phyloP scores from a whole-genome alignment of 768 basidiomycete genomes.

The Trametes maxima region DNA sequence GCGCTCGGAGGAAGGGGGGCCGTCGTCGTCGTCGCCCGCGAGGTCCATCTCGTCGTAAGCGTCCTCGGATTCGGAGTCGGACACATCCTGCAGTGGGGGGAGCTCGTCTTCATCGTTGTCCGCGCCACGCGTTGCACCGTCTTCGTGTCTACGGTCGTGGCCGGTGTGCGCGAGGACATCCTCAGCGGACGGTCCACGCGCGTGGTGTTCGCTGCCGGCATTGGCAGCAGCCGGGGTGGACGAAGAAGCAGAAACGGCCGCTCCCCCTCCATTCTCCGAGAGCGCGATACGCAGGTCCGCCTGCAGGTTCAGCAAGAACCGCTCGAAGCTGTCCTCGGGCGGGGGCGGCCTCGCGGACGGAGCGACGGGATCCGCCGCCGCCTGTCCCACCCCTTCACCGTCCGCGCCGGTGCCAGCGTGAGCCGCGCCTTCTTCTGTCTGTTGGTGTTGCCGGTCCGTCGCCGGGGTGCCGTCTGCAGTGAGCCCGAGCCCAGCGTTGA shows the following conservation, averaged over 20 bases:
- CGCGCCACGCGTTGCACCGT: neutral
- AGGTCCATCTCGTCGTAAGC: slow-evolving; percentile 37
- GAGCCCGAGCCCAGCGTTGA: slow-evolving; percentile 66
- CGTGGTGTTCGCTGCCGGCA: neutral
- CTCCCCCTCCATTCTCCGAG: slow-evolving; percentile 37
- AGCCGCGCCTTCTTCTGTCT: neutral
- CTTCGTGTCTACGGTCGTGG: neutral
- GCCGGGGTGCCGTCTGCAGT: slow-evolving; percentile 12
- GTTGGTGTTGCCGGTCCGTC: neutral
- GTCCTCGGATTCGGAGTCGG: slow-evolving; percentile 37
- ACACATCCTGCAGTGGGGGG: slow-evolving; percentile 38
- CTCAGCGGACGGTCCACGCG: neutral
- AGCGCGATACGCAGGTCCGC: slow-evolving; percentile 68
- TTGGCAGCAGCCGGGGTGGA: neutral
- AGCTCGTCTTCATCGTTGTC: slow-evolving; percentile 31
- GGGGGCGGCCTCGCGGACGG: slow-evolving; percentile 33
- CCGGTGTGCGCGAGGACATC: neutral
- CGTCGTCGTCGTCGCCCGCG: slow-evolving; percentile 11
- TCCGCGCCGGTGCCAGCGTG: neutral
- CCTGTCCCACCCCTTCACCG: neutral
- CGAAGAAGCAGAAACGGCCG: neutral
- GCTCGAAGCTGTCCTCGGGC: slow-evolving; percentile 74
- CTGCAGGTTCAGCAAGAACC: slow-evolving; percentile 80
- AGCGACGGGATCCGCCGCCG: neutral
- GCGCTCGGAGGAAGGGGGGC: slow-evolving; percentile 16